Base-by-base conservation (phyloP, 352 stramenopile genomes). In the Phytophthora ramorum region DNA sequence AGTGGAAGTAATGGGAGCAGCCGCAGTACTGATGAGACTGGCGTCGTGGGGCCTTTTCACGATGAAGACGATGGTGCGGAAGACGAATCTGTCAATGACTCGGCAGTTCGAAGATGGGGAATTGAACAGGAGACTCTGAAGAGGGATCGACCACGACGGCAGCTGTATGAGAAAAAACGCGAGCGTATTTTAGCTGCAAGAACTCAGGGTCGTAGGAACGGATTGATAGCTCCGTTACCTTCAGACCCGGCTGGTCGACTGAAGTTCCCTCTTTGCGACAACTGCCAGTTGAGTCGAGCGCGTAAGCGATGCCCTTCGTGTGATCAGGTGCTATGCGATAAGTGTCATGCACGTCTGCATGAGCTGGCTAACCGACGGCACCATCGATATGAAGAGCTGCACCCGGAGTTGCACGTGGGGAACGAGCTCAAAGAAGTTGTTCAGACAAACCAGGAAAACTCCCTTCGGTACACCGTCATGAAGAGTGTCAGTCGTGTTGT, bases 281-380 rank as follows among this genome's bases (percentile, higher is more conserved):
- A 89, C 43, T 92, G 83, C 51, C 69, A 81, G 4, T 17, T 40
- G 8, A 67, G 60, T 40, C 71, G 77, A 60, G 78, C 81, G 14
- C 67, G 72, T 3, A 91, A 89, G 41, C 56, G 65, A 19, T 92
- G 83, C 32, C 62, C 75, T 13, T 50, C 67, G 16, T 92, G 83
- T 40, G 79, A 90, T 4, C 81, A 90, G 48, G 59, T 85, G 2
- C 48, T 88, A 2, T 92, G 83, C 50, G 79, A 90, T 65, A 80
- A 78, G 13, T 92, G 83, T 26, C 76, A 90, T 54, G 67, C 79
- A 13, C 74, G 76, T 1, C 63, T 92, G 2, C 83, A 92, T 54
- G 78, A 89, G 34, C 19, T 90, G 4, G 73, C 73, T 3, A 68
- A 83, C 9, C 65, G 79, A 26, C 61, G 79, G 0, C 79, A 90